Evolutionary conservation across 2,329 filamentous ascomycete species (phyloP).

Genomic region (Colletotrichum sp.): DNA sequence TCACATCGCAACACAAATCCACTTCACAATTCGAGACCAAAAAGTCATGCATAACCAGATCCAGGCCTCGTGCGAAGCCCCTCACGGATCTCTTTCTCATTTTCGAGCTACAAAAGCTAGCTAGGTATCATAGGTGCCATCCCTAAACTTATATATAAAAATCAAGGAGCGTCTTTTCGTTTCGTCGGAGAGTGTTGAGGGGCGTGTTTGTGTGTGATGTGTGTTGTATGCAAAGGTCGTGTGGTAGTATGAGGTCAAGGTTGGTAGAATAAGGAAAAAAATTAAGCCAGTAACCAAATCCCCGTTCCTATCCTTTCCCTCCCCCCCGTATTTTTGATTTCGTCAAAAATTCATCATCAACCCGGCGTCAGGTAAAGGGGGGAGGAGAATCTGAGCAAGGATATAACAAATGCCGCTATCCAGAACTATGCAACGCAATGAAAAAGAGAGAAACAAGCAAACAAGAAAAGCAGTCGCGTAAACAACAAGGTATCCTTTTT

Average conservation of each 20-base stretch:
- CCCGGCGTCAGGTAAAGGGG: slow-evolving; percentile 21
- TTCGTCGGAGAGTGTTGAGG: not conserved
- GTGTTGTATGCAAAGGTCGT: not conserved
- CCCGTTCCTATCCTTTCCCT: slow-evolving; percentile 19
- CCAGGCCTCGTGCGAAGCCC: not conserved
- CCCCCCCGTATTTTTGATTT: slow-evolving; percentile 9
- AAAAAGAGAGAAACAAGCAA: slow-evolving; percentile 23
- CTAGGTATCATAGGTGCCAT: slow-evolving; percentile 15
- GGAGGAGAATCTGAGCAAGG: slow-evolving; percentile 23
- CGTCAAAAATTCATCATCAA: slow-evolving; percentile 27
- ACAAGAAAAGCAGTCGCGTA: slow-evolving; percentile 20
- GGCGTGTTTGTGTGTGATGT: not conserved
- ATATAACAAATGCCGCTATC: slow-evolving; percentile 23
- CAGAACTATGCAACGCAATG: slow-evolving; percentile 19
- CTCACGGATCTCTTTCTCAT: not conserved
- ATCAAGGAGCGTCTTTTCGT: not conserved
- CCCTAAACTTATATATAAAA: not conserved
- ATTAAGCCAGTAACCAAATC: slow-evolving; percentile 8
- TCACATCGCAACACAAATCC: no score
- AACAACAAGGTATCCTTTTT: slow-evolving; percentile 15
- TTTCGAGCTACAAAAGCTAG: not conserved
- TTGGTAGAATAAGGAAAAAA: not conserved
- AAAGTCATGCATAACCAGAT: not conserved
- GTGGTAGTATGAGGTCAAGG: not conserved
- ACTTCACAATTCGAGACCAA: not conserved